phyloP scores from a whole-genome alignment of 2,329 filamentous ascomycete species.

The Hortaea werneckii region DNA sequence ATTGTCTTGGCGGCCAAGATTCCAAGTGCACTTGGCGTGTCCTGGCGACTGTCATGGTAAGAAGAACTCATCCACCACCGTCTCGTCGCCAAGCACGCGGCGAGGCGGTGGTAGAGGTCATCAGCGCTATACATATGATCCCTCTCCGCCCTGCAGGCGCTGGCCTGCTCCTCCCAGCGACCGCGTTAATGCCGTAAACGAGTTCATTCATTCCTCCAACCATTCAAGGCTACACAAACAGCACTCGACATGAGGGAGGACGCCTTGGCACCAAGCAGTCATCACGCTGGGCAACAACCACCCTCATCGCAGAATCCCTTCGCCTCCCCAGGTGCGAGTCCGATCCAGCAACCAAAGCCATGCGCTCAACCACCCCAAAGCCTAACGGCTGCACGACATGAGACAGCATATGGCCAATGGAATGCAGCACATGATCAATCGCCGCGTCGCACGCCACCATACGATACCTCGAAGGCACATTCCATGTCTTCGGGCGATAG shows the following conservation, averaged over 20 bases:
- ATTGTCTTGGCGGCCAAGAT: slow-evolving; percentile 3
- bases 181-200: background rate
- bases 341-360: slow-evolving; percentile 10
- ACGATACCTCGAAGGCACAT: background rate
- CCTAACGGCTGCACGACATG: background rate
- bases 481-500: slow-evolving; percentile 21
- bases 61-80: background rate
- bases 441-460: background rate
- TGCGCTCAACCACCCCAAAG: slow-evolving; percentile 6
- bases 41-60: background rate
- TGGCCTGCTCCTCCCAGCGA: background rate
- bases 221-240: background rate
- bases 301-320: slow-evolving; percentile 6
- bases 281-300: slow-evolving; percentile 4
- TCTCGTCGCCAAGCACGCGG: slow-evolving; percentile 7
- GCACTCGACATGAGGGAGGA: slow-evolving; percentile 9
- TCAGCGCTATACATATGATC: background rate
- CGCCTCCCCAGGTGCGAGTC: slow-evolving; percentile 6
- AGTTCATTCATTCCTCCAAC: background rate
- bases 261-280: slow-evolving; percentile 13
- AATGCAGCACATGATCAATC: background rate
- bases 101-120: slow-evolving; percentile 5
- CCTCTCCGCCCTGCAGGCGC: background rate
- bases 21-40: slow-evolving; percentile 3
- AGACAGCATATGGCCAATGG: background rate